These are phyloP conservation scores for Rhizopogon sp. DNA, from an alignment of 768 basidiomycete species.

Conservation along the genomic window DNA sequence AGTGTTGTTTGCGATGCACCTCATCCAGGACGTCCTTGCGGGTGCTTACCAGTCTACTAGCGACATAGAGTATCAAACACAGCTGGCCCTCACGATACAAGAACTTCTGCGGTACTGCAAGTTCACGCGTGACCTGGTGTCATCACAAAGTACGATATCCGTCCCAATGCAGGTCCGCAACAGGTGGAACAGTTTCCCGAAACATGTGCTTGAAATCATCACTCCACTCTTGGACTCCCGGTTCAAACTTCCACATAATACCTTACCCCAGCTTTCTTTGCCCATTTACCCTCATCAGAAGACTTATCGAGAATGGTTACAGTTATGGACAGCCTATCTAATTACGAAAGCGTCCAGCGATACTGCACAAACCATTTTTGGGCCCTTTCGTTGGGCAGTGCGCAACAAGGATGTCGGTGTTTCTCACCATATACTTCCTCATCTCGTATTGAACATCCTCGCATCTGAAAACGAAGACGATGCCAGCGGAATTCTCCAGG, in stretches of 20 bases:
- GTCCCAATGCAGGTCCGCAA: conserved; percentile 62
- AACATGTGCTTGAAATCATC: conserved; percentile 80
- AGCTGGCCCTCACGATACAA: conserved; percentile 89
- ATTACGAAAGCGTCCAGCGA: conserved; percentile 58
- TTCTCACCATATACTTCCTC: conserved; percentile 87
- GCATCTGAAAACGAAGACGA: conserved; percentile 67
- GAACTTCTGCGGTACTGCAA: conserved; percentile 84
- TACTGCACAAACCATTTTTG: conserved; percentile 66
- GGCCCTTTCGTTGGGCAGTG: conserved; percentile 71
- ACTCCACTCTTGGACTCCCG: conserved; percentile 75
- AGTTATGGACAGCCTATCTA: conserved; percentile 80
- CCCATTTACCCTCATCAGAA: conserved; percentile 73
- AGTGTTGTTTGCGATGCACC: conserved; percentile 73
- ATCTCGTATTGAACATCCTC: conserved; percentile 83
- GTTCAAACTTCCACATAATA: conserved; percentile 48
- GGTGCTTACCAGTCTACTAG: conserved; percentile 90
- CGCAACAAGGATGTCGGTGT: conserved; percentile 90
- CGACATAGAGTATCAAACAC: conserved; percentile 87
- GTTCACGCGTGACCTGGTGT: conserved; percentile 74
- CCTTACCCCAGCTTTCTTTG: conserved; percentile 37
- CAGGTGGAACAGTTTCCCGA: conserved; percentile 76
- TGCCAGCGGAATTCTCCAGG: conserved; percentile 59
- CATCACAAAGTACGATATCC: conserved; percentile 41
- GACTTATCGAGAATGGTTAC: conserved; percentile 98
- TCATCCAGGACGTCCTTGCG: conserved; percentile 82